phyloP scores from a whole-genome alignment of 2,329 filamentous ascomycete species.

The Zasmidium cellare region DNA sequence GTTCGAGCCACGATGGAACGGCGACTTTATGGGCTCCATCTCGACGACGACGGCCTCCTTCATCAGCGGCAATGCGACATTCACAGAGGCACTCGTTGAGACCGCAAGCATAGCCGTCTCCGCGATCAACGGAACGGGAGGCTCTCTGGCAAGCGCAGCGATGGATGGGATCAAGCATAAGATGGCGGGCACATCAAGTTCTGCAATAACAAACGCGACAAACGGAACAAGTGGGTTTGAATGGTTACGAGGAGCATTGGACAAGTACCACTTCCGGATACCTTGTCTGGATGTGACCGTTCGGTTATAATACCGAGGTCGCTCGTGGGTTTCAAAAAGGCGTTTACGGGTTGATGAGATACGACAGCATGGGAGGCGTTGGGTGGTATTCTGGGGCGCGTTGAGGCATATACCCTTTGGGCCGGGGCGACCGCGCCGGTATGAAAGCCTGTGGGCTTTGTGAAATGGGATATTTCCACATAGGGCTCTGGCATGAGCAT shows the following conservation, averaged over 20 bases:
- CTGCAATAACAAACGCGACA: slow-evolving; percentile 41
- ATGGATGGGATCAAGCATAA: slow-evolving; percentile 59
- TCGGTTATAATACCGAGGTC: slow-evolving; percentile 25
- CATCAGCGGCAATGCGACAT: slow-evolving; percentile 32
- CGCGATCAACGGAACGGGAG: slow-evolving; percentile 68
- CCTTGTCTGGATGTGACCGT: slow-evolving; percentile 90
- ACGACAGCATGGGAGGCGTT: slow-evolving; percentile 5
- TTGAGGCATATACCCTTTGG: neutral
- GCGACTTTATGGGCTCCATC: slow-evolving; percentile 25
- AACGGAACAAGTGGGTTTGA: slow-evolving; percentile 70
- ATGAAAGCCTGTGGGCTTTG: neutral
- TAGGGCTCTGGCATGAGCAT: too few species aligned
- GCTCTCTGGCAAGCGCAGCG: slow-evolving; percentile 65
- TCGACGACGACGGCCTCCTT: slow-evolving; percentile 38
- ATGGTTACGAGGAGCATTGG: slow-evolving; percentile 80
- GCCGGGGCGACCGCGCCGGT: neutral
- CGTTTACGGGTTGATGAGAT: neutral
- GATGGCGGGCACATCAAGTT: slow-evolving; percentile 46
- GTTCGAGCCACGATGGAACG: slow-evolving; percentile 72
- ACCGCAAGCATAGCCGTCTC: slow-evolving; percentile 56
- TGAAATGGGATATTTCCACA: neutral
- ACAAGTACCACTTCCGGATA: slow-evolving; percentile 83
- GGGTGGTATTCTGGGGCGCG: neutral
- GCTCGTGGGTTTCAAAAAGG: neutral
- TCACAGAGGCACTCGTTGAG: slow-evolving; percentile 58